Conservation (phyloP, 805 yeast species). For the Yamadazyma akitaensis region DNA sequence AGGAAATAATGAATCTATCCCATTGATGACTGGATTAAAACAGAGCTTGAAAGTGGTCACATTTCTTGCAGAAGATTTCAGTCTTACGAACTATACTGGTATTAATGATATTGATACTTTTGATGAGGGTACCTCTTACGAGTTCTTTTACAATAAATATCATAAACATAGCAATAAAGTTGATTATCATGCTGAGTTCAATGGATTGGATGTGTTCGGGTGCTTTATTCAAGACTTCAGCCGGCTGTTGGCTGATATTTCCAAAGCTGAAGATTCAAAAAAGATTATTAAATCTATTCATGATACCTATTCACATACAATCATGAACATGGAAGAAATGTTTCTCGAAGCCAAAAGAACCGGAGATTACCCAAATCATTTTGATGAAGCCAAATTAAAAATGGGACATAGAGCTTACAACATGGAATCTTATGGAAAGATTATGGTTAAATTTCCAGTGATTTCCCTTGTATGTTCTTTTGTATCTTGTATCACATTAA, state of each 20-base stretch:
- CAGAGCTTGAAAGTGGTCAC: constrained; percentile 11
- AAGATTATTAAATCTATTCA: constrained; percentile 41
- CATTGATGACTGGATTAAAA: constrained; percentile 7
- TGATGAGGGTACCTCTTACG: constrained; percentile 38
- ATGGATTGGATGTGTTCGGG: constrained; percentile 47
- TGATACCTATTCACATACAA: constrained; percentile 31
- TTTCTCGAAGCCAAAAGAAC: constrained; percentile 12
- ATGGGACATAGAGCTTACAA: constrained; percentile 14
- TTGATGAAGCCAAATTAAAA: constrained; percentile 12
- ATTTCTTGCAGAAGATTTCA: constrained; percentile 15
- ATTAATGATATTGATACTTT: constrained; percentile 42
- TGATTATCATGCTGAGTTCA: constrained; percentile 7
- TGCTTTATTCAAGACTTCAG: constrained; percentile 51
- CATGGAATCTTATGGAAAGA: constrained; percentile 13
- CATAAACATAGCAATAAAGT: constrained; percentile 35
- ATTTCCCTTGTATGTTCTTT: constrained; percentile 9
- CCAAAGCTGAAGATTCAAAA: constrained; percentile 37
- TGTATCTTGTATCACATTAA: constrained; percentile 3
- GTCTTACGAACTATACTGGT: constrained; percentile 6
- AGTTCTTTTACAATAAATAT: constrained; percentile 47
- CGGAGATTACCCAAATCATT: constrained; percentile 9
- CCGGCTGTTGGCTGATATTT: constrained; percentile 38
- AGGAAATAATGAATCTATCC: constrained; percentile 12
- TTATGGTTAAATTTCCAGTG: constrained; percentile 11
- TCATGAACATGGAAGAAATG: constrained; percentile 14